phyloP scores from a whole-genome alignment of 495 filamentous ascomycete genomes.

The Podospora pseudocomata region DNA sequence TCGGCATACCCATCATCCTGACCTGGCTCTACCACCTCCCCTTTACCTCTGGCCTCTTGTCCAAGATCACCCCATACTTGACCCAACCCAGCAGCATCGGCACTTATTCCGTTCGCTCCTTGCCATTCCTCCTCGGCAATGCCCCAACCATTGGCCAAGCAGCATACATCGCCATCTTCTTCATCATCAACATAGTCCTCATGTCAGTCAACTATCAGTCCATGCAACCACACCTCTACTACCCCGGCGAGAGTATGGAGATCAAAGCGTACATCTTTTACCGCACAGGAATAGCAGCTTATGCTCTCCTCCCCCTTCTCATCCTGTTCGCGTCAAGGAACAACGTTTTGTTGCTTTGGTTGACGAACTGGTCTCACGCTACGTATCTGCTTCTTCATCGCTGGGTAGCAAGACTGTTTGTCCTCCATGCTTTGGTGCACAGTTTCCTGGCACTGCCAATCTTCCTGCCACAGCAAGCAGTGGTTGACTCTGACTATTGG shows the following conservation, averaged over 20 bases:
- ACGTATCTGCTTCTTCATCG: conserved; percentile 48
- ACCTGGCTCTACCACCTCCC: conserved; percentile 14
- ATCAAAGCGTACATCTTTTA: conserved; percentile 39
- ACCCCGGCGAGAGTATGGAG: conserved; percentile 21
- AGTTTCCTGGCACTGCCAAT: background rate
- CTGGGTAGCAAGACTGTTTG: conserved; percentile 44
- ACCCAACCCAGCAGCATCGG: conserved; percentile 30
- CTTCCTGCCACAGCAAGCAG: background rate
- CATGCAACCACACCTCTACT: conserved; percentile 27
- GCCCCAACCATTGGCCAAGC: conserved; percentile 40
- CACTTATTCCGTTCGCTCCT: conserved; percentile 14
- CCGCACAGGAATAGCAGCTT: conserved; percentile 38
- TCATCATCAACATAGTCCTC: conserved; percentile 42
- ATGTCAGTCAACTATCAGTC: conserved; percentile 30
- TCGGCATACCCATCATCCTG: conserved; percentile 8
- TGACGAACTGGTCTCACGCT: conserved; percentile 46
- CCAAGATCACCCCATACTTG: conserved; percentile 5
- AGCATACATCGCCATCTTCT: conserved; percentile 37
- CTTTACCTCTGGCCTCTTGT: conserved; percentile 6
- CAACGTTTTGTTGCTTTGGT: conserved; percentile 42
- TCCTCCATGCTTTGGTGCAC: conserved; percentile 39
- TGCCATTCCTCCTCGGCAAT: conserved; percentile 28
- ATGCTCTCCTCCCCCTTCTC: conserved; percentile 32
- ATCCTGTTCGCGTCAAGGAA: conserved; percentile 42
- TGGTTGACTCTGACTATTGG: background rate